Base-by-base conservation (phyloP, 768 basidiomycete genomes). In the Gloeopeniophorella convolvens region DNA sequence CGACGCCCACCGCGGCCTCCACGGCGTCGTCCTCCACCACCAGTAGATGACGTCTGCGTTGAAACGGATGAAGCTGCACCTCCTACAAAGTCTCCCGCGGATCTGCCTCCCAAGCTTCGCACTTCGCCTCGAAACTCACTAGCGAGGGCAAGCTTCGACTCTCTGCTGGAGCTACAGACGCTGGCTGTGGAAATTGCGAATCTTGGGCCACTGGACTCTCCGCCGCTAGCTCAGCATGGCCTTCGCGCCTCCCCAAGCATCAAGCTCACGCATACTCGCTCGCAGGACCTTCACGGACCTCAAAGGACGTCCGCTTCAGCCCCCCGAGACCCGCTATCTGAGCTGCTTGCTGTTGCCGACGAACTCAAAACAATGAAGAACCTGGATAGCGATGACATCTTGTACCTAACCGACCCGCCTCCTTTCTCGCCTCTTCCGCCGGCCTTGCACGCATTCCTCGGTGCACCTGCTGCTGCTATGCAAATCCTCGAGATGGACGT, bases 401-500 rank as follows among this genome's bases (percentile, higher is more conserved):
- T 48, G 34, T 54, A 54, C 13, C 42, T 54, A 26, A 43, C 46
- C 7, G 52, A 54, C 16, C 41, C 23, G 9, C 52, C 24, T 5
- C 42, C 46, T 4, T 35, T 20, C n/a, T 21, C 35, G 26, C 35
- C 52, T 32, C 24, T 48, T 3, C 52, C 52, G 10, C 52, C 46
- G 1, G 48, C 41, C 16, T 32, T 54, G 52, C 52, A 54, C 35
- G 46, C 52, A 21, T 54, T 54, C 12, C 42, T 54, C 4, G 52
- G 48, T 12, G 30, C 46, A 20, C 42, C 52, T 23, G 35, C 34
- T 10, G 3, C 35, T 7, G 42, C 52, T 20, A 13, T 43, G 3
- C 52, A 31, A 15, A 32, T 54, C 11, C 46, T 54, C 18, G 52
- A 54, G 35, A 54, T 54, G 52, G 52, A 54, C 20, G 28, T 54